These are phyloP conservation scores for Rhododendron mucronatum DNA, from an alignment of 148 eudicot genomes.

Conservation along the genomic window DNA sequence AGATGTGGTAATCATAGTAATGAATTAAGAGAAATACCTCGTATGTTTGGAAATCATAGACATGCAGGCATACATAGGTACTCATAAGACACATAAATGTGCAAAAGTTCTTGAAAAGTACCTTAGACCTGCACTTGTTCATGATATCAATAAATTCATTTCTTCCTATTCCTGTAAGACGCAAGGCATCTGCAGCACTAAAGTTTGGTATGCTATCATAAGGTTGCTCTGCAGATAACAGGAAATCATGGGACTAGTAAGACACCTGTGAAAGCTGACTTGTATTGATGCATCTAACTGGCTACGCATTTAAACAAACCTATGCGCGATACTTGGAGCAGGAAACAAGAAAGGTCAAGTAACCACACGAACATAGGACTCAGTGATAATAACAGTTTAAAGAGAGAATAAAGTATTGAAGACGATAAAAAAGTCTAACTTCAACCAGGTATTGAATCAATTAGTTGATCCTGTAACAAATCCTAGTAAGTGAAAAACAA, in stretches of 20 bases:
- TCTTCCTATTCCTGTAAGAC: slow-evolving; percentile 91
- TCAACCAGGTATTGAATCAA: not conserved
- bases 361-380: not conserved
- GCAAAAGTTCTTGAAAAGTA: slow-evolving; percentile 23
- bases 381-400: not conserved
- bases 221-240: slow-evolving; percentile 78
- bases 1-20: not conserved
- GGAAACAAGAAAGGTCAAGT: not conserved
- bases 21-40: not conserved
- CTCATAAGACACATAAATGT: not conserved
- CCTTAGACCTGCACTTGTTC: slow-evolving; percentile 99
- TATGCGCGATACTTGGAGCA: not conserved
- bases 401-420: not conserved
- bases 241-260: not conserved
- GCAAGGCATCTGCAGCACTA: slow-evolving; percentile 95
- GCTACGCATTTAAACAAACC: not conserved
- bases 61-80: not conserved
- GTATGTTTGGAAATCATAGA: not conserved
- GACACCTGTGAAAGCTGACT: not conserved
- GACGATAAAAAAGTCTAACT: not conserved
- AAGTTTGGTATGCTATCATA: slow-evolving; percentile 97
- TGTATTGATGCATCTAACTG: not conserved
- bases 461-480: not conserved
- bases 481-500: not conserved
- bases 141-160: slow-evolving; percentile 98